Base-by-base conservation (phyloP, 306 rosid species). In the Myrica gale region DNA sequence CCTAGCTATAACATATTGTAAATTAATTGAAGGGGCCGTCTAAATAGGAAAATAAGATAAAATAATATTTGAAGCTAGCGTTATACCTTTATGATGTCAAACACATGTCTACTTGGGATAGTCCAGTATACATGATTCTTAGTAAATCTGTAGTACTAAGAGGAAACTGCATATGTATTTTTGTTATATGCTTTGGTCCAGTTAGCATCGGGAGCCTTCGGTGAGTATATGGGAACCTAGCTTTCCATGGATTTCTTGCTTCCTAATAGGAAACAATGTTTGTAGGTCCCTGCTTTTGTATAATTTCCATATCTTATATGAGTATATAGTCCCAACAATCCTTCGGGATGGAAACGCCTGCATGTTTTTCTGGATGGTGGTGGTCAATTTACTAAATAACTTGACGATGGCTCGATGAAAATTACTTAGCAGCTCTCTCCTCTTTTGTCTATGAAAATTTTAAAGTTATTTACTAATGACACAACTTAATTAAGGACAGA, bases 21-120 rank as follows among this genome's bases (percentile, higher is more conserved):
- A 71, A 65, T 72, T 72, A 74, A 72, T 20, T 41, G 44, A 72
- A 81, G 23, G 63, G 79, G 41, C 69, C 69, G 50, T 50, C 41
- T 6, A 15, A 12, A 15, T 52, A 53, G 46, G 48, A 62, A 19
- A 76, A 26, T 9, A 32, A 68, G 69, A 39, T 43, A 57, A 39
- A 0, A 41, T 17, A 7, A 47, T n/a, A 3, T 47, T 9, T 47
- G 13, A 37, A 41, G 23, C 55, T 16, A 7, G 7, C 1, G 13
- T 52, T n/a, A 56, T 32, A 57, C 21, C 70, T 44, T 45, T 56
- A 3, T 55, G 46, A 46, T 17, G 17, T 44, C 41, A n/a, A 76
- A 21, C 74, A 12, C 42, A 20, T 66, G 39, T 23, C 6, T 54
- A n/a, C 32, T 1, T 26, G 1, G 32, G 37, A 32, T 32, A 32